Base-by-base conservation (phyloP, 176 grass and related monocot species). In the Carex myosuroides region DNA sequence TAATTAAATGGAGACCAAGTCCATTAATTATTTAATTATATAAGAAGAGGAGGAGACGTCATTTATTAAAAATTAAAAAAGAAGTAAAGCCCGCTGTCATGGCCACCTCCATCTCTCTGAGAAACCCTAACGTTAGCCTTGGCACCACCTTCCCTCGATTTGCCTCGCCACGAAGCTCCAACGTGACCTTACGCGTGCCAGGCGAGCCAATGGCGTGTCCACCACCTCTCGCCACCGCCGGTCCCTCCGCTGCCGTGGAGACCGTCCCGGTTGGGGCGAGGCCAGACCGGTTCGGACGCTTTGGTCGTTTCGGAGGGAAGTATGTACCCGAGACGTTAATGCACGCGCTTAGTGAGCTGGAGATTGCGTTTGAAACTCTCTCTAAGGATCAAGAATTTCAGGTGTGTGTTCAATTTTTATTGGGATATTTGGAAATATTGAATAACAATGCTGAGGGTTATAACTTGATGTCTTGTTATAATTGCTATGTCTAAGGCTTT, bases 281-380 rank as follows among this genome's bases (percentile, higher is more conserved):
- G 80, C 96, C 96, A 6, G 93, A 99, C 66, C 59, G 66, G 8
- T 90, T 92, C 59, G 96, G 93, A 3, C 50, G 93, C 79, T 99
- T 99, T 82, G 96, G 96, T 11, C 88, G 72, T 82, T 99, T 99
- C 29, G 93, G 96, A 35, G 93, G 96, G 6, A 99, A 99, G 93
- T 99, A 99, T 75, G 96, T 99, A 7, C 96, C 96, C 0, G 93
- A 99, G 83, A 99, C 96, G 18, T 90, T 99, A 2, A 99, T 99
- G 96, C 83, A 93, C 64, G 91, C 96, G 10, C 96, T 99, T 68
- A 81, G 89, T 60, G 86, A 99, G 87, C 88, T 99, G 54, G 93
- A 95, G 88, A 83, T 17, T 74, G 96, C 93, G 1, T 99, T 99
- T 89, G 35, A 86, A 55, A 71, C 85, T 1, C 91, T 95, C 81